phyloP scores from a whole-genome alignment of 495 filamentous ascomycete species.

The Penicillium crystallinum region DNA sequence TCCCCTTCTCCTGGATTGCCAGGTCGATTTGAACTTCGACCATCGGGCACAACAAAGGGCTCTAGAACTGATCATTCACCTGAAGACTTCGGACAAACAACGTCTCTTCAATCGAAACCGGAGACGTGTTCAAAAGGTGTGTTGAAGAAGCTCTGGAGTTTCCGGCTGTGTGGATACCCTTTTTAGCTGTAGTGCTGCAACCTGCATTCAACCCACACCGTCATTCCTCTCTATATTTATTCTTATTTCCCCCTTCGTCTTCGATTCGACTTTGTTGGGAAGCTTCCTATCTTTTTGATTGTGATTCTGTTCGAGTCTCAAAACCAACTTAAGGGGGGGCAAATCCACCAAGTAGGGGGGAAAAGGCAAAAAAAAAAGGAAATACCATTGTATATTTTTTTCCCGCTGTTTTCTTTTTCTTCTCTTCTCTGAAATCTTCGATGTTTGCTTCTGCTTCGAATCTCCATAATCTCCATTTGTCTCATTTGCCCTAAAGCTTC shows the following conservation, averaged over 20 bases:
- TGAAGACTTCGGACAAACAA: neutral
- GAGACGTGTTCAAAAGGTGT: too few species aligned
- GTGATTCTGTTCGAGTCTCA: neutral
- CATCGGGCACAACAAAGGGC: conserved; percentile 1
- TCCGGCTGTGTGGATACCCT: neutral
- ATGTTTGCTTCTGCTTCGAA: neutral
- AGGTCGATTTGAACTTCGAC: conserved; percentile 3
- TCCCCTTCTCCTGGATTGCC: neutral
- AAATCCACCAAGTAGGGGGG: conserved; percentile 1
- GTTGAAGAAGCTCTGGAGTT: too few species aligned
- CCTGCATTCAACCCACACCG: conserved; percentile 24
- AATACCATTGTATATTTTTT: conserved; percentile 4
- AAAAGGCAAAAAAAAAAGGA: conserved; percentile 6
- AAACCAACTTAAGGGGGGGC: neutral
- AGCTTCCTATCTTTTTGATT: too few species aligned
- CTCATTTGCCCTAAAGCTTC: conserved; percentile 10
- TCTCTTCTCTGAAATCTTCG: neutral
- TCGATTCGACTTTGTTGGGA: neutral
- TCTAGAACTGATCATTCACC: neutral
- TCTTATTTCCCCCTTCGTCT: conserved; percentile 4
- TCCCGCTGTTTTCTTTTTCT: neutral
- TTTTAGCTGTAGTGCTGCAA: conserved; percentile 7
- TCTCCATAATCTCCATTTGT: conserved; percentile 4
- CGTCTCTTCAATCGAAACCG: neutral
- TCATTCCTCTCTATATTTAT: conserved; percentile 24